Evolutionary conservation across 106 monocot species (phyloP).

Genomic region (Dendrobium nobile): DNA sequence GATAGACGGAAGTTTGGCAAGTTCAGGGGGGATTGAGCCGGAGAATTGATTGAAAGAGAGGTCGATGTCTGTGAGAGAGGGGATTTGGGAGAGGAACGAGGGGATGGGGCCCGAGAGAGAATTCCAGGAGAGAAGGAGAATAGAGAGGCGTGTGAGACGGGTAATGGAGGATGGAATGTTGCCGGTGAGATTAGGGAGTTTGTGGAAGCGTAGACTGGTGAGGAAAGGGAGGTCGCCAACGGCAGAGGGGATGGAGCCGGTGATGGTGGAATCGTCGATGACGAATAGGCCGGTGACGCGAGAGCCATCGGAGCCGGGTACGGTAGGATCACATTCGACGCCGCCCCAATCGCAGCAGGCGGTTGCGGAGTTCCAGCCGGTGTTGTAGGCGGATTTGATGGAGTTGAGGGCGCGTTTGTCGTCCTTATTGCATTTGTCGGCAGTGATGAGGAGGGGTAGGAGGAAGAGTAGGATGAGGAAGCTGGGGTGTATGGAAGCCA

Average conservation of each 20-base stretch:
- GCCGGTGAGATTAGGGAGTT: slow-evolving; percentile 20
- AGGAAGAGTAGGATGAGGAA: not conserved
- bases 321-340: slow-evolving; percentile 29
- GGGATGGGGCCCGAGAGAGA: slow-evolving; percentile 47
- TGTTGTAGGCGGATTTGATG: slow-evolving; percentile 30
- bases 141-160: slow-evolving; percentile 15
- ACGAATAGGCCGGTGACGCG: slow-evolving; percentile 35
- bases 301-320: not conserved
- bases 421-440: slow-evolving; percentile 23
- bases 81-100: slow-evolving; percentile 19
- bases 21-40: slow-evolving; percentile 35
- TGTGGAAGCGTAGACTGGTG: slow-evolving; percentile 14
- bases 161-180: slow-evolving; percentile 31
- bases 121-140: slow-evolving; percentile 33
- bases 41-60: slow-evolving; percentile 37
- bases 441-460: slow-evolving; percentile 13
- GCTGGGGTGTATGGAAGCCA: not conserved
- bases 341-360: slow-evolving; percentile 54
- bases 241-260: slow-evolving; percentile 38
- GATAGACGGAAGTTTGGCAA: slow-evolving; percentile 24
- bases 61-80: slow-evolving; percentile 20
- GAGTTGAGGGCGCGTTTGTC: slow-evolving; percentile 37
- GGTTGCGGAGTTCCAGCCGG: slow-evolving; percentile 19
- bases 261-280: not conserved
- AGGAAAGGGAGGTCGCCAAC: slow-evolving; percentile 22